Base-by-base conservation (phyloP, 176 grass and related monocot genomes). In the Thalia dealbata region DNA sequence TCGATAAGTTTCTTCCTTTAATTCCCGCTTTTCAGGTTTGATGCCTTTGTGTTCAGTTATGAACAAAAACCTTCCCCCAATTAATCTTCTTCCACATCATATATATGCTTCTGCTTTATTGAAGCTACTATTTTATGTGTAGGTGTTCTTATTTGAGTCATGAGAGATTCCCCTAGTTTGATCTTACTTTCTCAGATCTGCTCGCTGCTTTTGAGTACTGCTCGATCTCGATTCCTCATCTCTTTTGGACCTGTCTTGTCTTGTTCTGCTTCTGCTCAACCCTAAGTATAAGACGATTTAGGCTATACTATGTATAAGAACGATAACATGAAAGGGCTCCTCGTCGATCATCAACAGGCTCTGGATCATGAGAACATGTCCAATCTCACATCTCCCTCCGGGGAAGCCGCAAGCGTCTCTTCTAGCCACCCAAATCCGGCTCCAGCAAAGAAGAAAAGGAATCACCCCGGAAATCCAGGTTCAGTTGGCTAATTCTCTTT, bases 381-480 rank as follows among this genome's bases (percentile, higher is more conserved):
- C 0, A 96, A 92, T 82, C 84, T 92, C 15, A 96, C 92, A 61
- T 96, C 92, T 42, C 89, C 92, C 27, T 92, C 89, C 68, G 82
- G 89, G 7, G 92, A 96, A 83, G 61, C 80, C 45, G 45, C 45
- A 48, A 96, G 92, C 73, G 86, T 92, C 59, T 86, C 92, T 59
- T 96, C 92, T 8, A 76, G 68, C 73, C 76, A 75, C 76, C 75
- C 85, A 1, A 73, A 79, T 23, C 80, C 75, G 24, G 85, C 77
- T 30, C 89, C 92, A 0, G 73, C 80, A 23, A 96, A 96, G 92
- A 96, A 84, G 82, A 96, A 96, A 72, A 87, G 92, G 74, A 96
- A 76, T 81, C 89, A 89, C 64, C 92, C 92, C 0, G 92, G 92
- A 38, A 96, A 96, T 23, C 92, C 92, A 89, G 92, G 92, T 92